A percentile compares a stretch with the other conserved stretches of the same genome.
These are phyloP conservation scores for Saccharomycopsis sp. DNA, from an alignment of 805 yeast genomes.

Conservation along the genomic window DNA sequence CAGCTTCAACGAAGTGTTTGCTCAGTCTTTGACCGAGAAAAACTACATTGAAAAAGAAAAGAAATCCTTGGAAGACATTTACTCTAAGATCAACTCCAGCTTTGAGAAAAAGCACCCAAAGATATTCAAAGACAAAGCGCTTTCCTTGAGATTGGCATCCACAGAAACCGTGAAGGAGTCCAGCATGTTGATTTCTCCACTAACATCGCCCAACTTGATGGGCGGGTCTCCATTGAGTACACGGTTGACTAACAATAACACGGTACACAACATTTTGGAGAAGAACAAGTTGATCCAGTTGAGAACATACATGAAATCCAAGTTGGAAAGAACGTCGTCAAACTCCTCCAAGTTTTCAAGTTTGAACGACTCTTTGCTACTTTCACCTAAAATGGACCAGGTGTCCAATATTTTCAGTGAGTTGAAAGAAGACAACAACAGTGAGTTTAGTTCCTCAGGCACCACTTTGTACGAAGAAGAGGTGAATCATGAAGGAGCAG, in stretches of 20 bases:
- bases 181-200: constrained; percentile 6
- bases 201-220: constrained; percentile 14
- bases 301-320: constrained; percentile 48
- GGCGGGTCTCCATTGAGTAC: neutral
- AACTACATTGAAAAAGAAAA: constrained; percentile 66
- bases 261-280: constrained; percentile 25
- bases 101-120: constrained; percentile 36
- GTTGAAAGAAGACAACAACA: constrained; percentile 19
- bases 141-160: constrained; percentile 24
- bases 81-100: constrained; percentile 36
- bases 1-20: constrained; percentile 62
- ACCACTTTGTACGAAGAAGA: neutral
- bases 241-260: constrained; percentile 2
- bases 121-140: constrained; percentile 29
- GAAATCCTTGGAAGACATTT: constrained; percentile 50
- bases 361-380: constrained; percentile 14
- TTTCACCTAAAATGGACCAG: constrained; percentile 20
- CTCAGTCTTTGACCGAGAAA: constrained; percentile 55
- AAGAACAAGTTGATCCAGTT: constrained; percentile 42
- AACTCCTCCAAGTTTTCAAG: constrained; percentile 23
- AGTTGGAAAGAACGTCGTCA: constrained; percentile 36
- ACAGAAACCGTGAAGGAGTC: constrained; percentile 20
- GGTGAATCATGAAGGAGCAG: neutral
- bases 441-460: too few relatives aligned
- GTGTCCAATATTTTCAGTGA: constrained; percentile 17